Conservation (phyloP, 2,329 filamentous ascomycete species). For the Fusarium burgessii region DNA sequence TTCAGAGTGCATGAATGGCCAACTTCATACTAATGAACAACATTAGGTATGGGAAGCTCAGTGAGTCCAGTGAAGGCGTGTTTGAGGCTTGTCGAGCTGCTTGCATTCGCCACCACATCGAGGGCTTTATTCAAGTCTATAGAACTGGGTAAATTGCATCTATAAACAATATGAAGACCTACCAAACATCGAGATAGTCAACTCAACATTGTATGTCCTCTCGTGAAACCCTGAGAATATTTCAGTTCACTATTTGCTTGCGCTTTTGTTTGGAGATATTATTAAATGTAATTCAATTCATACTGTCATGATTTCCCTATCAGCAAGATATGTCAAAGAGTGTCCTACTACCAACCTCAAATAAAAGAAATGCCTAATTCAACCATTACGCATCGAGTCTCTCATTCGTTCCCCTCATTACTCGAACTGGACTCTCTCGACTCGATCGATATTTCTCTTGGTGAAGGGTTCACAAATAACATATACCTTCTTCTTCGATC, state of each 20-base stretch:
- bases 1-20: too few relatives aligned
- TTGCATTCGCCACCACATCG: neutral
- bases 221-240: neutral
- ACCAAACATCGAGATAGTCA: neutral
- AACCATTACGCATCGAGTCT: accelerated
- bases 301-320: neutral
- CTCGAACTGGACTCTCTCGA: neutral
- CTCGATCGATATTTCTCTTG: neutral
- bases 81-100: neutral
- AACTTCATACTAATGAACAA: too few relatives aligned
- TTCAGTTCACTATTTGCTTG: neutral
- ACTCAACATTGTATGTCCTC: neutral
- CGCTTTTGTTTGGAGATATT: neutral
- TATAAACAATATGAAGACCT: too few relatives aligned
- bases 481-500: neutral
- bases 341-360: too few relatives aligned
- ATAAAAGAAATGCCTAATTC: neutral
- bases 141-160: too few relatives aligned
- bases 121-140: neutral
- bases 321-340: neutral
- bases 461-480: neutral
- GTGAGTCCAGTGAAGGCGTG: too few relatives aligned
- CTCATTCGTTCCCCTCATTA: accelerated
- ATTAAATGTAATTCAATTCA: neutral
- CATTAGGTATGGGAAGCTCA: too few relatives aligned